Conservation (phyloP, 352 stramenopile genomes). For the Globisporangium middletonii region DNA sequence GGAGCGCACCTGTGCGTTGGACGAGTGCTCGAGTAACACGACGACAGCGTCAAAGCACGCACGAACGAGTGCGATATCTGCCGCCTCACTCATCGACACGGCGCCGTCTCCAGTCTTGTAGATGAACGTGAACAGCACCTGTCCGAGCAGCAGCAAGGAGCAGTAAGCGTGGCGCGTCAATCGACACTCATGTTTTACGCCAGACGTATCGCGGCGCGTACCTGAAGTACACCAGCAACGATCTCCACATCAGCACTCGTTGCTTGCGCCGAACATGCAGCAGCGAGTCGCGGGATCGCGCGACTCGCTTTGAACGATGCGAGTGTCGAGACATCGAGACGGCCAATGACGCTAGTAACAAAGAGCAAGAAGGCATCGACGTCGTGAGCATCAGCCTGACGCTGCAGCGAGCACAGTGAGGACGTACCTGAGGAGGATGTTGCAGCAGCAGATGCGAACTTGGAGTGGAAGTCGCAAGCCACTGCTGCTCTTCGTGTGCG, state of each 20-base stretch:
- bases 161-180: background rate
- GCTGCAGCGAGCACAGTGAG: background rate
- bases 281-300: constrained; percentile 3
- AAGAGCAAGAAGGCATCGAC: background rate
- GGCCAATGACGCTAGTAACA: constrained; percentile 9
- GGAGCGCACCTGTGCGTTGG: constrained; percentile 15
- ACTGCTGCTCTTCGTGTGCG: constrained; percentile 15
- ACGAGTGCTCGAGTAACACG: constrained; percentile 1
- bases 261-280: background rate
- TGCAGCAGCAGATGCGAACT: constrained; percentile 59
- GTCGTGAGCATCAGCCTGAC: too few relatives aligned
- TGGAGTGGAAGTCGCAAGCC: constrained; percentile 24
- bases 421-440: constrained; percentile 51
- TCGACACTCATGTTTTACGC: background rate
- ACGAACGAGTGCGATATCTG: background rate
- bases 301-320: constrained; percentile 4
- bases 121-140: constrained; percentile 15
- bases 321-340: constrained; percentile 7
- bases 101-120: constrained; percentile 9
- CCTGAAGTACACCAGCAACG: constrained; percentile 10
- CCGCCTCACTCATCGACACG: constrained; percentile 1
- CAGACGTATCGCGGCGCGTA: background rate
- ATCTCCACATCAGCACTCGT: background rate
- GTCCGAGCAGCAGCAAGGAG: background rate
- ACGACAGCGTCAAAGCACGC: constrained; percentile 5